Evolutionary conservation across 2,329 filamentous ascomycete species (phyloP).

Genomic region (Penicillium olsonii): DNA sequence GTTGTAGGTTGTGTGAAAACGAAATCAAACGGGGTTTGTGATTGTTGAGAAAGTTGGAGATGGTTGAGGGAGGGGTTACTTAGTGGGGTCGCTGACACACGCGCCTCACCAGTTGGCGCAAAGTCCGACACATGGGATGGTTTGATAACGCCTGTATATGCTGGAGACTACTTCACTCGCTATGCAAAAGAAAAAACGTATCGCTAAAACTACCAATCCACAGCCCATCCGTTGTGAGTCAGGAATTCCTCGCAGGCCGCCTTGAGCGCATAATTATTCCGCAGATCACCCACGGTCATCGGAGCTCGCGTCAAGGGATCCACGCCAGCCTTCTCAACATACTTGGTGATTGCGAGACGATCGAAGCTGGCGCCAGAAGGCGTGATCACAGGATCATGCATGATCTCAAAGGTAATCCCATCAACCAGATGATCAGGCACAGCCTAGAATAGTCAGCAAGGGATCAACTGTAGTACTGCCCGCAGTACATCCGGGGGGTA

Average conservation of each 20-base stretch:
- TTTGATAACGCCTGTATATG: neutral
- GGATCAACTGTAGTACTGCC: neutral
- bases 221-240: constrained; percentile 85
- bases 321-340: constrained; percentile 70
- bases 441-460: constrained; percentile 31
- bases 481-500: too few relatives aligned
- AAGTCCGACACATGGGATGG: too few relatives aligned
- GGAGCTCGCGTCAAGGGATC: constrained; percentile 85
- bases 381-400: constrained; percentile 54
- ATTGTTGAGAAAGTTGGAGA: constrained; percentile 12
- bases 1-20: constrained; percentile 5
- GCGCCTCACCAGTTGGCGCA: constrained; percentile 8
- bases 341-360: constrained; percentile 79
- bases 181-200: constrained; percentile 13
- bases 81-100: constrained; percentile 13
- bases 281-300: constrained; percentile 67
- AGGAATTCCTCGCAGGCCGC: constrained; percentile 84
- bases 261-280: constrained; percentile 79
- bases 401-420: constrained; percentile 52
- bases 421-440: constrained; percentile 53
- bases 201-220: constrained; percentile 71
- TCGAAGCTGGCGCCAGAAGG: constrained; percentile 91
- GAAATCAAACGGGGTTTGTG: neutral
- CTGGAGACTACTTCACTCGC: constrained; percentile 9
- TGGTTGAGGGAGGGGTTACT: constrained; percentile 12